Evolutionary conservation across 2,329 filamentous ascomycete species (phyloP), one percentile per base, ranked within the genome.

Genomic region (Claviceps citrina): DNA sequence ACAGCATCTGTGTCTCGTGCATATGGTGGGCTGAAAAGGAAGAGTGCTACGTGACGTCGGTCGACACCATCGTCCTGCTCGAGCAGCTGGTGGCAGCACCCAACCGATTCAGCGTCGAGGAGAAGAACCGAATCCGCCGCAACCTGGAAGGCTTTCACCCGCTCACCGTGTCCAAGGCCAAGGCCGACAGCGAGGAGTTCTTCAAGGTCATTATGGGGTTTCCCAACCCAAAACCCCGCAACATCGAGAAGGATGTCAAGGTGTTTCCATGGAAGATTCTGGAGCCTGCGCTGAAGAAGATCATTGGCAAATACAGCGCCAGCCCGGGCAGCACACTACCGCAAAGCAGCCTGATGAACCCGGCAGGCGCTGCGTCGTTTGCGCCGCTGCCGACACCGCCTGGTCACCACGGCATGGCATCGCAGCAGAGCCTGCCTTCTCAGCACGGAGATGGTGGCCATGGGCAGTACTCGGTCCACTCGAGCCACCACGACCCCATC

Each of bases 181-280:
- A 93, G 62, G 56, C 78, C 1, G 89, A 96, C 44, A 94, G 84
- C 56, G 89, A 96, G 58, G 85, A 93, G 41, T 96, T 96, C 61
- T 96, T 96, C 76, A 95, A 95, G 65, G 73, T 95, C 52, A 96
- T 98, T 63, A 98, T 98, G 91, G 84, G 78, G 1, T 96, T 96
- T 55, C 85, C 86, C 10, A 84, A 81, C 44, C 91, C 91, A 2
- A 96, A 96, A 62, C 91, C 91, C 15, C 74, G 91, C 46, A 95
- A 96, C 55, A 98, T 98, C 48, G 91, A 96, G 66, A 98, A 98
- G 65, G 89, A 96, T 54, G 87, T 98, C 56, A 98, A 98, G 64
- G 91, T 96, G 10, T 98, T 96, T 55, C 81, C 86, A 4, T 98
- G 91, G 91, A 91, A 86, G 60, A 84, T 91, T 44, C 70, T 98